Percentiles rank a stretch among this genome's conserved stretches.
phyloP scores from a whole-genome alignment of 768 basidiomycete species.

The Russula compacta region DNA sequence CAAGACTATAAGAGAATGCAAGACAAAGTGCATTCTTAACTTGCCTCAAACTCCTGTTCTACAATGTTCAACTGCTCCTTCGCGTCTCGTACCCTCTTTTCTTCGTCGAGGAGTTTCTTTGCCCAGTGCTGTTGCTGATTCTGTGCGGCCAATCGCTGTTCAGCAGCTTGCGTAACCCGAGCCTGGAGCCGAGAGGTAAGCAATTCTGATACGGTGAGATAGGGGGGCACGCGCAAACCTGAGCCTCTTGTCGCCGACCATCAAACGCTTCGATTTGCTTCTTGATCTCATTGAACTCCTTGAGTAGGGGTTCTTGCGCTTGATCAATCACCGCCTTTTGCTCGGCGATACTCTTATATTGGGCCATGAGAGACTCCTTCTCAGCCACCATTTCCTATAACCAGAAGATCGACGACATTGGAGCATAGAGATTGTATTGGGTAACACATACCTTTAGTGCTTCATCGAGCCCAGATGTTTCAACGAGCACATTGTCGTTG shows the following conservation, averaged over 20 bases:
- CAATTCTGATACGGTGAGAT: slow-evolving; percentile 2
- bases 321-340: slow-evolving; percentile 42
- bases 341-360: slow-evolving; percentile 39
- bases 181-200: slow-evolving; percentile 29
- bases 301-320: slow-evolving; percentile 35
- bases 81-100: slow-evolving; percentile 34
- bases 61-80: slow-evolving; percentile 42
- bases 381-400: slow-evolving; percentile 47
- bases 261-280: slow-evolving; percentile 43
- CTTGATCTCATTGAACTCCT: slow-evolving; percentile 39
- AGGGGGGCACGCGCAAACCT: slow-evolving; percentile 32
- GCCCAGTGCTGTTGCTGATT: slow-evolving; percentile 38
- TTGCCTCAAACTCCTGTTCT: slow-evolving; percentile 54
- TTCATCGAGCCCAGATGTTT: slow-evolving; percentile 46
- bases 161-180: slow-evolving; percentile 41
- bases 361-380: slow-evolving; percentile 37
- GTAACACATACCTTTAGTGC: slow-evolving; percentile 40
- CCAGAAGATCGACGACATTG: neutral
- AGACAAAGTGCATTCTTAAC: slow-evolving; percentile 19
- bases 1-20: neutral
- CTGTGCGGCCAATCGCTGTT: slow-evolving; percentile 42
- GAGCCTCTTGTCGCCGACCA: slow-evolving; percentile 32
- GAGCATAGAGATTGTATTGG: neutral
- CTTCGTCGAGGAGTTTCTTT: slow-evolving; percentile 44
- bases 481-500: slow-evolving; percentile 61